Base-by-base conservation (phyloP, 352 stramenopile species). In the Phytopythium montanum region DNA sequence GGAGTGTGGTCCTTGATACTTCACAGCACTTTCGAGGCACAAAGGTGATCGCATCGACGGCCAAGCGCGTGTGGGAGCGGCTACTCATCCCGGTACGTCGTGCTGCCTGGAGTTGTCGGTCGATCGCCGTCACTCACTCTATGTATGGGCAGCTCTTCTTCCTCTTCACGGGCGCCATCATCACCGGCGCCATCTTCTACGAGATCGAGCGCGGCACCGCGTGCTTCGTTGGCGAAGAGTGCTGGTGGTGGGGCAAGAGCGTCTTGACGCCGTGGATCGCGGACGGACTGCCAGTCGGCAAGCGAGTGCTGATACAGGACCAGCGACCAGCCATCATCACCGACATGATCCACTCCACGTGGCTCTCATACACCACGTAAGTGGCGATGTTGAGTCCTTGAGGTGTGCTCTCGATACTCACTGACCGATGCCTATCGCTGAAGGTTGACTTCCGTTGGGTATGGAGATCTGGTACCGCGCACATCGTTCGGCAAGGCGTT, bases 181-280 rank as follows among this genome's bases (percentile, higher is more conserved):
- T 88, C 52, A 68, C 79, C 8, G 81, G 70, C 7, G 81, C 83
- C 14, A 55, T 85, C 5, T 87, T 86, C 60, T 93, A 88, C 59
- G 83, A 93, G 54, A 75, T 90, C 33, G 83, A 93, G 55, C 81
- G 83, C 9, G 84, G 84, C 19, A 90, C 51, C 14, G 71, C 81
- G 41, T 93, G 84, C 28, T 88, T 77, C 28, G 79, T 87, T 25
- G 81, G 78, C 5, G 26, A 71, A 41, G 28, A 59, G 8, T 93
- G 84, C 33, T 56, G 72, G 45, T 91, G 77, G 79, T 90, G 78
- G 79, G 1, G 62, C 14, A 78, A 83, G 26, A 62, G 85, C 34
- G 58, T 93, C 1, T 42, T 90, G 42, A 88, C 77, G 9, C 66
- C 78, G 12, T 58, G 70, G 23, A 42, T 91, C 2, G 54, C 56